Conservation (phyloP, 331 rosid genomes). For the Pyrus hybrid region DNA sequence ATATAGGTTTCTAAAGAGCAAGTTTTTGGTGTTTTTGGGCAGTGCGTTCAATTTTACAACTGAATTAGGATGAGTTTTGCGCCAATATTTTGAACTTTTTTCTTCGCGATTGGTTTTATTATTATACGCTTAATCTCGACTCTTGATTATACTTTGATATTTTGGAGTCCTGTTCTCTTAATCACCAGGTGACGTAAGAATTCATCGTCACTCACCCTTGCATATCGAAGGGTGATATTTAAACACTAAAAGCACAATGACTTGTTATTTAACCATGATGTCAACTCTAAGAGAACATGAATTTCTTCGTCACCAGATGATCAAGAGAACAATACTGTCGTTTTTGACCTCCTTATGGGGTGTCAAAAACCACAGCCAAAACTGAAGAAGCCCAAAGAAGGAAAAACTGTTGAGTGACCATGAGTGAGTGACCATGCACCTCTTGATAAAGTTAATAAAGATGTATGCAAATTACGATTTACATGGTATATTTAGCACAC, state of each 20-base stretch:
- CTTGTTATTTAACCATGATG: too few relatives aligned
- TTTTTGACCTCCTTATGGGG: not conserved
- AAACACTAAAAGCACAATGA: too few relatives aligned
- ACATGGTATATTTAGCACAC: not conserved
- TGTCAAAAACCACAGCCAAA: not conserved
- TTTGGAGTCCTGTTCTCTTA: too few relatives aligned
- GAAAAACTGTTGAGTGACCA: not conserved
- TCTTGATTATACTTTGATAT: too few relatives aligned
- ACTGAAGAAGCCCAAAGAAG: too few relatives aligned
- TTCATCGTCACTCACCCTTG: too few relatives aligned
- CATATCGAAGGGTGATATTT: too few relatives aligned
- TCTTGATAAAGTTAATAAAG: not conserved
- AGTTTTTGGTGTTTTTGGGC: not conserved
- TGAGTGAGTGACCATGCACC: too few relatives aligned
- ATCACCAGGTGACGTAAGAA: too few relatives aligned
- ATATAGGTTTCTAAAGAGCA: slow-evolving; percentile 10
- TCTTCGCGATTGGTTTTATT: not conserved
- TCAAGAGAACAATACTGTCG: too few relatives aligned
- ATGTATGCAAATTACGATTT: not conserved
- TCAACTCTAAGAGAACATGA: too few relatives aligned
- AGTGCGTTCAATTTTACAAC: not conserved
- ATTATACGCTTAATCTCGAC: not conserved
- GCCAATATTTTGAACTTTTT: not conserved
- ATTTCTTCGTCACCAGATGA: too few relatives aligned
- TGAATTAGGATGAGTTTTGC: not conserved